Evolutionary conservation across 2,329 filamentous ascomycete species (phyloP), one percentile per base, ranked within the genome.

Genomic region (Exophiala sideris): DNA sequence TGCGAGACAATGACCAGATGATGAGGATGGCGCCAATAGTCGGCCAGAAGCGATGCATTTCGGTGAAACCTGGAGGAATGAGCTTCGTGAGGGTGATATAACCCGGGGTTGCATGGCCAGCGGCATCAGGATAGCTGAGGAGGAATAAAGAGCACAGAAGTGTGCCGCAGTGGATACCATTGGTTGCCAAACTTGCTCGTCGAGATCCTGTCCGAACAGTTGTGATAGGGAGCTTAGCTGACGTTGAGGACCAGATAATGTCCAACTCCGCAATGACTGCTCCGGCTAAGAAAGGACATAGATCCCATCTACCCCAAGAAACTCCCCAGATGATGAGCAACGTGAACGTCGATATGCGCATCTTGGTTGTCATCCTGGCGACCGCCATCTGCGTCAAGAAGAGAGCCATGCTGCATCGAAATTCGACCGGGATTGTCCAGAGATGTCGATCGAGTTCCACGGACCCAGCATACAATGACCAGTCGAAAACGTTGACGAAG

Each of bases 391-490:
- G 56, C 3, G 49, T 55, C n/a, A 61, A 24, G 50, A 59, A 61
- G 9, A 61, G 51, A 6, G 55, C 48, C 57, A 70, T 68, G 2
- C 73, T 76, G 56, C 71, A 71, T 39, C 73, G 72, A 46, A 76
- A 72, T 58, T 76, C 73, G 6, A 73, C 69, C 1, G 73, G 72
- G 20, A 76, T 75, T 6, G 73, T 75, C 74, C 74, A 76, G 1
- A 76, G 66, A 50, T 76, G 74, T 9, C 71, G 71, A 42, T 75
- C 60, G 16, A 62, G 51, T 44, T 61, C 58, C n/a, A 56, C 53
- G 4, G 60, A 58, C 4, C 60, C 60, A 3, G 41, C 21, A 20
- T n/a, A 4, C 10, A 44, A n/a, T 9, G 41, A 44, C 7, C 21
- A 11, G 41, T 32, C 7, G 18, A n/a, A 29, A 29, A 29, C 7